A percentile compares a stretch with the other conserved stretches of the same genome.
These are phyloP conservation scores for Wickerhamiella sorbophila DNA, from an alignment of 805 yeast genomes.

Conservation along the genomic window DNA sequence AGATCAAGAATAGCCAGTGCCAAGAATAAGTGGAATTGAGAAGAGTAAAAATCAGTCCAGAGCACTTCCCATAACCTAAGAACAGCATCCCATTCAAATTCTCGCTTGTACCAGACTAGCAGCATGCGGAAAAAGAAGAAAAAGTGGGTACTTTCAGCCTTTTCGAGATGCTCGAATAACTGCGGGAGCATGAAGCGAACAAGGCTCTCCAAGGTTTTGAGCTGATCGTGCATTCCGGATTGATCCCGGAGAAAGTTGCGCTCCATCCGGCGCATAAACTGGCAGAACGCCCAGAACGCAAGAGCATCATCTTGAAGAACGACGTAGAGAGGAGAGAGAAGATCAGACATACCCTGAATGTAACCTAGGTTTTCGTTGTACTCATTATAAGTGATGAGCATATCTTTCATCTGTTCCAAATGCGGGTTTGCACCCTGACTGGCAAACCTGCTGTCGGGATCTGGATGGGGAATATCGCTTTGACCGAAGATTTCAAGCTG, in stretches of 20 bases:
- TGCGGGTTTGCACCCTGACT: constrained; percentile 65
- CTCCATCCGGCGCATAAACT: constrained; percentile 90
- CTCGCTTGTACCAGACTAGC: constrained; percentile 89
- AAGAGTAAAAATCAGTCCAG: constrained; percentile 75
- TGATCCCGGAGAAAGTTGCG: constrained; percentile 85
- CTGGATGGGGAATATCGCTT: constrained; percentile 30
- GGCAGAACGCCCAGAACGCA: constrained; percentile 78
- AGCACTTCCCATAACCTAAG: constrained; percentile 80
- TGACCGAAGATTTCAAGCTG: constrained; percentile 49
- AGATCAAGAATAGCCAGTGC: constrained; percentile 83
- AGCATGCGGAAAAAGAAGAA: constrained; percentile 93
- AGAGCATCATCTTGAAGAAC: constrained; percentile 51
- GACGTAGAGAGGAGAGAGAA: constrained; percentile 70
- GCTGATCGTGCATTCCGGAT: constrained; percentile 82
- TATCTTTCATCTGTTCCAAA: constrained; percentile 54
- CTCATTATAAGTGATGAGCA: constrained; percentile 75
- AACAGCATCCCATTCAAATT: constrained; percentile 65
- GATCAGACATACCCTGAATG: constrained; percentile 96
- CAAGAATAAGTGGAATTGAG: constrained; percentile 78
- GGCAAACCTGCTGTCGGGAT: constrained; percentile 38
- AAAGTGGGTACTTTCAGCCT: constrained; percentile 77
- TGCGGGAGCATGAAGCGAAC: constrained; percentile 85
- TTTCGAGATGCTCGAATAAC: constrained; percentile 64
- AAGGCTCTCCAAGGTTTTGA: constrained; percentile 67
- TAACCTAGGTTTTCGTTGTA: constrained; percentile 75